Percentiles rank a stretch among this genome's conserved stretches.
Conservation (phyloP, 140 eudicot species). For the Flaveria floridana region DNA sequence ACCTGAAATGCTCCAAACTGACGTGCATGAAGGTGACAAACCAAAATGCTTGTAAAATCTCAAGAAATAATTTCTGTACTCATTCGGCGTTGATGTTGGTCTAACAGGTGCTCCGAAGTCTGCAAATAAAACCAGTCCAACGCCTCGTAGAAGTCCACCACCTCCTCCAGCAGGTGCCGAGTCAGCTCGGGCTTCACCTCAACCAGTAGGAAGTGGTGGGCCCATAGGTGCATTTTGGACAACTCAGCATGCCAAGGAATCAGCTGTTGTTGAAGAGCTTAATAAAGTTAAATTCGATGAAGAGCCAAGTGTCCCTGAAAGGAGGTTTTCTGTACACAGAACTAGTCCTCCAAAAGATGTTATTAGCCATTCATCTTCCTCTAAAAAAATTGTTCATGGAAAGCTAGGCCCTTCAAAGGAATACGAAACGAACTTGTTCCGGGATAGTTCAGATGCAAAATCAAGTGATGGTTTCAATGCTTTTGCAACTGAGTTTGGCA, state of each 20-base stretch:
- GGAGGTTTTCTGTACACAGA: slow-evolving; percentile 33
- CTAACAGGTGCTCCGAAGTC: slow-evolving; percentile 52
- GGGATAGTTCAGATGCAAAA: slow-evolving; percentile 44
- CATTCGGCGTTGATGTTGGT: slow-evolving; percentile 23
- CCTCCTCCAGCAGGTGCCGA: slow-evolving; percentile 67
- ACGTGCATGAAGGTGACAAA: slow-evolving; percentile 60
- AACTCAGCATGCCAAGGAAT: slow-evolving; percentile 76
- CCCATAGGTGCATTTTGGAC: slow-evolving; percentile 90
- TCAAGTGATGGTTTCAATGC: slow-evolving; percentile 56
- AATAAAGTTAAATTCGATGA: slow-evolving; percentile 58
- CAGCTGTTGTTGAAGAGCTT: slow-evolving; percentile 50
- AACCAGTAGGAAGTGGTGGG: slow-evolving; percentile 44
- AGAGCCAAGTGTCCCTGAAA: slow-evolving; percentile 38
- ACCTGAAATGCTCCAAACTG: slow-evolving; percentile 62
- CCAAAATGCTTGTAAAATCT: neutral
- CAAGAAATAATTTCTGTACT: neutral
- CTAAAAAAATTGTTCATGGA: slow-evolving; percentile 37
- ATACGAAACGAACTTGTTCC: slow-evolving; percentile 55
- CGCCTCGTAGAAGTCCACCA: slow-evolving; percentile 90
- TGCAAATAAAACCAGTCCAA: slow-evolving; percentile 54
- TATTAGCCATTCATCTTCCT: slow-evolving; percentile 32
- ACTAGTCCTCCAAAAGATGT: slow-evolving; percentile 43
- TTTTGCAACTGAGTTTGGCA: slow-evolving; percentile 69
- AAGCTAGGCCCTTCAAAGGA: slow-evolving; percentile 50
- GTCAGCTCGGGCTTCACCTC: slow-evolving; percentile 35